These are phyloP conservation scores for Daldinia sp. DNA, from an alignment of 2,329 filamentous ascomycete species.

Conservation along the genomic window DNA sequence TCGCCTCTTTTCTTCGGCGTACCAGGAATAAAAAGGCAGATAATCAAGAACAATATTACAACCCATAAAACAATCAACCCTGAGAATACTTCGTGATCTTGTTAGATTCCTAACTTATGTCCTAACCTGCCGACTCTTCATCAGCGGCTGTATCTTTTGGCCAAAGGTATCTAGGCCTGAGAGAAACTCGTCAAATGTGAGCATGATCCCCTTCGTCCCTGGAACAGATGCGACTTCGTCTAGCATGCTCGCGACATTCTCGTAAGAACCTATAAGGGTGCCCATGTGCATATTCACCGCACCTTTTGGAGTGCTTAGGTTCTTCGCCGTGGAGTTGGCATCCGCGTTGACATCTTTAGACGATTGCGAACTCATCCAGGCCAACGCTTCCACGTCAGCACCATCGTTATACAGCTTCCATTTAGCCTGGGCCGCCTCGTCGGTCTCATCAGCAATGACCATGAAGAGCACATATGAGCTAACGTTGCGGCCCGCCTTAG, in stretches of 20 bases:
- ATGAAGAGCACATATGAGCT: conserved; percentile 53
- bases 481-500: conserved; percentile 49
- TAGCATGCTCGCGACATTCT: conserved; percentile 49
- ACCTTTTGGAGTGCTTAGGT: conserved; percentile 48
- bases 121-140: conserved; percentile 49
- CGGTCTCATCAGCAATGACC: conserved; percentile 52
- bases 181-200: conserved; percentile 52
- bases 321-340: conserved; percentile 47
- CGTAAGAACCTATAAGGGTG: conserved; percentile 49
- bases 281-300: conserved; percentile 52
- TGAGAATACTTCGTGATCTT: background rate
- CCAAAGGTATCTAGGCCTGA: conserved; percentile 50
- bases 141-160: conserved; percentile 52
- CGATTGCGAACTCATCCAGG: conserved; percentile 51
- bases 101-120: conserved; percentile 8
- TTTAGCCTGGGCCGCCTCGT: conserved; percentile 49
- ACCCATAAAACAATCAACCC: background rate
- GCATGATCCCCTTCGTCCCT: conserved; percentile 53
- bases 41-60: background rate
- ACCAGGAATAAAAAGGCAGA: background rate
- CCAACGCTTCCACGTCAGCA: conserved; percentile 49
- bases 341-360: conserved; percentile 52
- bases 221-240: conserved; percentile 50
- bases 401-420: conserved; percentile 52
- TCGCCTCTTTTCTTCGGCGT: background rate